Conservation (phyloP, 176 grass and related monocot species). For the Eragrostis nindensis region DNA sequence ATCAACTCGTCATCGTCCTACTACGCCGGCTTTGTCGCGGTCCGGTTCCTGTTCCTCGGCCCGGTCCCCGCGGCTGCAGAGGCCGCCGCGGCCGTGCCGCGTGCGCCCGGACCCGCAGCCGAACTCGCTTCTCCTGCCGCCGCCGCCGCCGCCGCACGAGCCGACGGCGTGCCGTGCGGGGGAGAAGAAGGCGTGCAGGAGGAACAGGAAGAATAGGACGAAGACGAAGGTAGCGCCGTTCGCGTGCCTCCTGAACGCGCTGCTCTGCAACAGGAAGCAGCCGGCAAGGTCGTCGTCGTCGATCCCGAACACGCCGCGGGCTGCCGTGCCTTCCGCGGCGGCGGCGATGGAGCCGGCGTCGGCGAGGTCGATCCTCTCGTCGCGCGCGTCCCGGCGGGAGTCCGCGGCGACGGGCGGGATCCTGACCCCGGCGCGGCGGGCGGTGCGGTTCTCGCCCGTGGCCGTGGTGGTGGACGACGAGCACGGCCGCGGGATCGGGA, state of each 20-base stretch:
- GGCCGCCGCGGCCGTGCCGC: constrained; percentile 43
- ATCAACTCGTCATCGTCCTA: neutral
- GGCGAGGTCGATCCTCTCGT: constrained; percentile 57
- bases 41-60: constrained; percentile 18
- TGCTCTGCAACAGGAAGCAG: constrained; percentile 46
- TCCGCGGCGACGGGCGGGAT: constrained; percentile 28
- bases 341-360: constrained; percentile 25
- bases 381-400: constrained; percentile 50
- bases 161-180: neutral
- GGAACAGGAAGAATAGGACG: constrained; percentile 7
- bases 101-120: constrained; percentile 54
- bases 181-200: constrained; percentile 24
- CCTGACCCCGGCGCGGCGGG: constrained; percentile 51
- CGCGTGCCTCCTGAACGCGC: constrained; percentile 47
- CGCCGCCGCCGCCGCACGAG: neutral
- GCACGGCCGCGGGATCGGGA: constrained; percentile 27
- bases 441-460: constrained; percentile 79
- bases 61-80: constrained; percentile 55
- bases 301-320: neutral
- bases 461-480: constrained; percentile 63
- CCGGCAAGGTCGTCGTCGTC: neutral
- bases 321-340: neutral
- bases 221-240: constrained; percentile 44
- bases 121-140: constrained; percentile 13
- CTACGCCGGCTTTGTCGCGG: constrained; percentile 28